Percentiles rank a stretch among this genome's conserved stretches.
Conservation (phyloP, 768 basidiomycete species). For the Boletellus emodensis region DNA sequence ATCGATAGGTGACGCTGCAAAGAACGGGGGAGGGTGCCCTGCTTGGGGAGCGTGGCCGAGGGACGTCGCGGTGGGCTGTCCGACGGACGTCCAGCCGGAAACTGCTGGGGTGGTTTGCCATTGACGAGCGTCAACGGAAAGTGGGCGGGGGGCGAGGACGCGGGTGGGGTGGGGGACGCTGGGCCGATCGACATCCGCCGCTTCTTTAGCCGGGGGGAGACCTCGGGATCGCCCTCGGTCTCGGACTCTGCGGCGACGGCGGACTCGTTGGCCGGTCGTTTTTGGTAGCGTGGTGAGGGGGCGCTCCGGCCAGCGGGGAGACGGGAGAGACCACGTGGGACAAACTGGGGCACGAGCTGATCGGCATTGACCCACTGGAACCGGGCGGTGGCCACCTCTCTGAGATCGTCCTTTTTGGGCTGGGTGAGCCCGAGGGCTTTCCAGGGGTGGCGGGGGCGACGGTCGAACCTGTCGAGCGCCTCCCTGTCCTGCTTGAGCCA, state of each 20-base stretch:
- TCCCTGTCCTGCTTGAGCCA: slow-evolving; percentile 27
- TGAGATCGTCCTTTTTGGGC: slow-evolving; percentile 25
- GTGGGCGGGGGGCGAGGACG: slow-evolving; percentile 1
- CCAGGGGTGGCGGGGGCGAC: slow-evolving; percentile 26
- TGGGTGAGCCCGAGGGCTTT: slow-evolving; percentile 18
- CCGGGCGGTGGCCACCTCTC: slow-evolving; percentile 22
- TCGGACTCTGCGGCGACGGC: slow-evolving; percentile 2
- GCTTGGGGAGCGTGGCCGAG: background rate
- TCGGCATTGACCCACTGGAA: slow-evolving; percentile 33
- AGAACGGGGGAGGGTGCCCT: slow-evolving; percentile 16
- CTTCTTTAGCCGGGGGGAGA: slow-evolving; percentile 27
- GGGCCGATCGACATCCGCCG: slow-evolving; percentile 15
- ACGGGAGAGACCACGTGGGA: slow-evolving; percentile 21
- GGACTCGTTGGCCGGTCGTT: slow-evolving; percentile 17
- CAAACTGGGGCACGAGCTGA: slow-evolving; percentile 24
- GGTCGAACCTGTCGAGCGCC: slow-evolving; percentile 25
- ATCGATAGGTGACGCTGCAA: slow-evolving; percentile 28
- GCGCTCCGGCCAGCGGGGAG: slow-evolving; percentile 2
- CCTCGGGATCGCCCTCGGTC: slow-evolving; percentile 1
- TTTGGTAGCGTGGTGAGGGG: slow-evolving; percentile 14
- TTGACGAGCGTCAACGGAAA: slow-evolving; percentile 23
- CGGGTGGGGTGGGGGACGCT: background rate
- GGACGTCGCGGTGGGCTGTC: background rate
- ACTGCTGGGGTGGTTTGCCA: slow-evolving; percentile 31
- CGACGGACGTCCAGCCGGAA: slow-evolving; percentile 22